phyloP scores from a whole-genome alignment of 495 filamentous ascomycete genomes.

The Neurospora intermedia region DNA sequence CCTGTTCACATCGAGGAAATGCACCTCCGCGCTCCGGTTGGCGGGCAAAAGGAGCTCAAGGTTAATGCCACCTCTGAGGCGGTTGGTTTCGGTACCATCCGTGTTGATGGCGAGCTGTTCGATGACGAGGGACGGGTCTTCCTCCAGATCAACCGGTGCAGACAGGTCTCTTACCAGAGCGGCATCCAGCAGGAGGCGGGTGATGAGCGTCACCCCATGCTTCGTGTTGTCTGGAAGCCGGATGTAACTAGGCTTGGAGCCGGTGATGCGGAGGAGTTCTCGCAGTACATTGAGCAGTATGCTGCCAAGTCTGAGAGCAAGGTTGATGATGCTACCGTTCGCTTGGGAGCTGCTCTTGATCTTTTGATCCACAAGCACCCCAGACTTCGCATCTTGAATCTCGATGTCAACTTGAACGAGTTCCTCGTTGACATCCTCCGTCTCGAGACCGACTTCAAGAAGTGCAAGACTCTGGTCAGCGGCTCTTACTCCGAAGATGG shows the following conservation, averaged over 20 bases:
- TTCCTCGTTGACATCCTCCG: background rate
- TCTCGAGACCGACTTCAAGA: background rate
- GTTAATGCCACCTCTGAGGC: slow-evolving; percentile 20
- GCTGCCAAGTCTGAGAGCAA: background rate
- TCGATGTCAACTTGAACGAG: background rate
- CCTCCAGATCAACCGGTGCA: background rate
- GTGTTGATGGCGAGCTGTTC: background rate
- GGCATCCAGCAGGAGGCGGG: background rate
- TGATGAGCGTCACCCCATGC: background rate
- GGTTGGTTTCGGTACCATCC: slow-evolving; percentile 7
- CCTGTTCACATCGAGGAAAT: slow-evolving; percentile 10
- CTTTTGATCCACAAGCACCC: background rate
- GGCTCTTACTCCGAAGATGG: background rate
- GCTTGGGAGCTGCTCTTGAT: background rate
- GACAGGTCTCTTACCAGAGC: background rate
- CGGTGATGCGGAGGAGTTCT: background rate
- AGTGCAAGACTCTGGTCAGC: background rate
- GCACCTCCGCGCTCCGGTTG: background rate
- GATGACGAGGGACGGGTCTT: background rate
- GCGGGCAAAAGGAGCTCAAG: background rate
- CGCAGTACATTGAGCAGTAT: background rate
- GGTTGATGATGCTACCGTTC: background rate
- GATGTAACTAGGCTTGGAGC: background rate
- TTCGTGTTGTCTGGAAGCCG: background rate
- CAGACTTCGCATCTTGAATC: background rate